phyloP scores from a whole-genome alignment of 2,329 filamentous ascomycete species.

The Fusarium dimerum region DNA sequence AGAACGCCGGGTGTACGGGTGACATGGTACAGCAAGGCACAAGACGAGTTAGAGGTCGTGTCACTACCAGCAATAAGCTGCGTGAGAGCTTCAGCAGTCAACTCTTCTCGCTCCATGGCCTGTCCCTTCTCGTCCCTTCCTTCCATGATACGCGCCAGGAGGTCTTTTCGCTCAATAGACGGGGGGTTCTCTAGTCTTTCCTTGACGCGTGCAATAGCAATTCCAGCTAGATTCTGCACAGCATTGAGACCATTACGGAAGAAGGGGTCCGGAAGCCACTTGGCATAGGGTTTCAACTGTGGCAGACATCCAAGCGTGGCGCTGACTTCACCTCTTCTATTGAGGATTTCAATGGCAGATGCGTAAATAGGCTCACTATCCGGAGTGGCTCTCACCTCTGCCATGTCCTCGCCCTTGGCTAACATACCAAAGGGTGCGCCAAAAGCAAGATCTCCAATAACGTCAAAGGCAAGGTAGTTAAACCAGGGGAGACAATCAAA shows the following conservation, averaged over 20 bases:
- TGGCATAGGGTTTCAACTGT: slow-evolving; percentile 74
- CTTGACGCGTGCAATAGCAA: slow-evolving; percentile 81
- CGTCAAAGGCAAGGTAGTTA: slow-evolving; percentile 55
- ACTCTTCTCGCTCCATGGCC: slow-evolving; percentile 73
- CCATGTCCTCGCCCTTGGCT: slow-evolving; percentile 71
- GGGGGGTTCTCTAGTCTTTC: slow-evolving; percentile 70
- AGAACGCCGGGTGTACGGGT: slow-evolving; percentile 70
- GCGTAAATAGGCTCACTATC: slow-evolving; percentile 66
- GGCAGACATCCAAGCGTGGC: slow-evolving; percentile 77
- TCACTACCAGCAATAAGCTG: slow-evolving; percentile 82
- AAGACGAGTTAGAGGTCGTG: slow-evolving; percentile 78
- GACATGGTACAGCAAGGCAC: slow-evolving; percentile 79
- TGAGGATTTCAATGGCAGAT: slow-evolving; percentile 83
- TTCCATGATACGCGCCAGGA: slow-evolving; percentile 82
- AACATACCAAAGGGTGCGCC: slow-evolving; percentile 67
- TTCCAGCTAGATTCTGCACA: slow-evolving; percentile 80
- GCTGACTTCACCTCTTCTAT: slow-evolving; percentile 83
- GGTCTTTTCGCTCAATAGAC: slow-evolving; percentile 69
- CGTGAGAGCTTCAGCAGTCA: slow-evolving; percentile 86
- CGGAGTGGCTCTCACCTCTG: slow-evolving; percentile 67
- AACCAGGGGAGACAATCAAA: slow-evolving; percentile 79
- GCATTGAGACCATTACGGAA: slow-evolving; percentile 74
- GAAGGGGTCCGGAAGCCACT: slow-evolving; percentile 79
- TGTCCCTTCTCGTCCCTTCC: slow-evolving; percentile 79
- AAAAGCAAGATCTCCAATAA: slow-evolving; percentile 52